Base-by-base conservation (phyloP, 1,139 yeast species). In the Pneumocystis carinii region DNA sequence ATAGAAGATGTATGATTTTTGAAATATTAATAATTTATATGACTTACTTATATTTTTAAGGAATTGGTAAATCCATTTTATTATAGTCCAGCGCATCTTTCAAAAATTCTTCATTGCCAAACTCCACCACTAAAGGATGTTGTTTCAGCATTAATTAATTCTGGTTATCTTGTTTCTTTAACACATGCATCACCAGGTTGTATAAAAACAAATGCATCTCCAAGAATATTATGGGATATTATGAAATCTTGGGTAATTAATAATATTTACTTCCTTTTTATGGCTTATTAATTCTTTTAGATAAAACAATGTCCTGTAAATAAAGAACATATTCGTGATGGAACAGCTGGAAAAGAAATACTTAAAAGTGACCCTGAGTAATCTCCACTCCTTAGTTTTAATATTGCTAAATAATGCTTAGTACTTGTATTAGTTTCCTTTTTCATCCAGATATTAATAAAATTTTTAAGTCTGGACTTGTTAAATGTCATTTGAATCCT, bases 111-210 rank as follows among this genome's bases (percentile, higher is more conserved):
- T 70, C 88, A 87, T 72, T 79, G 90, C 59, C 87, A 90, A 36
- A 92, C 94, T 5, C 95, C 96, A 24, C 84, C 96, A 8, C 79
- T 89, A 64, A 83, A 83, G 66, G 79, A 79, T 15, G 80, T 88
- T 67, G 81, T 83, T 36, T 84, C 90, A 24, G 97, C 96, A 0
- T 70, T 90, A n/a, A 89, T 96, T 1, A 87, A 89, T 67, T 78
- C 87, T 64, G 97, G 96, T 1, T 87, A 83, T 73, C 75, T 81
- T 35, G 87, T 87, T 3, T 88, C 97, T 1, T 78, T 89, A 64
- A 87, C 97, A 0, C 99, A 92, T 74, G 95, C 96, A 8, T 82
- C 83, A 69, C 85, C 90, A 59, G 87, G 94, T 60, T 84, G 92
- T 64, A 77, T 92, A 68, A 92, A 92, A 76, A 92, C 97, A 0